Evolutionary conservation across 805 yeast species (phyloP).

Genomic region (Wickerhamiella parazyma): DNA sequence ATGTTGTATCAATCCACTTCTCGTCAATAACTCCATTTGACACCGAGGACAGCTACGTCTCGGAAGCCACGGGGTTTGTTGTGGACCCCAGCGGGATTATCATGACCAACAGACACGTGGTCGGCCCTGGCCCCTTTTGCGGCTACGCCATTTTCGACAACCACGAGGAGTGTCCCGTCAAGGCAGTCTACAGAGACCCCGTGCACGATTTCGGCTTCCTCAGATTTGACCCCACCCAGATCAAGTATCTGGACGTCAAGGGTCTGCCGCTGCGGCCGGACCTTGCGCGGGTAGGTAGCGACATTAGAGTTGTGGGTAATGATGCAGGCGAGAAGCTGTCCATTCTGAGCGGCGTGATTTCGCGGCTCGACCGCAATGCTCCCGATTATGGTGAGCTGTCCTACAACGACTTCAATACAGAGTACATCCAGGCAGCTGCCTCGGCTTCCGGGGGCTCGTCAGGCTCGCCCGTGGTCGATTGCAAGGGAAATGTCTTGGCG

Average conservation of each 20-base stretch:
- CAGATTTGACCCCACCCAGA: slow-evolving; percentile 53
- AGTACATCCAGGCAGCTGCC: slow-evolving; percentile 92
- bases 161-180: slow-evolving; percentile 83
- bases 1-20: slow-evolving; percentile 82
- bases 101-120: slow-evolving; percentile 86
- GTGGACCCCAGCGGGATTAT: slow-evolving; percentile 77
- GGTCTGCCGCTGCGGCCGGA: slow-evolving; percentile 65
- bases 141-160: slow-evolving; percentile 89
- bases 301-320: slow-evolving; percentile 88
- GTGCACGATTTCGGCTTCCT: slow-evolving; percentile 91
- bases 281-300: slow-evolving; percentile 79
- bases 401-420: slow-evolving; percentile 87
- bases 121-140: slow-evolving; percentile 86
- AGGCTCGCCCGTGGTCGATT: slow-evolving; percentile 91
- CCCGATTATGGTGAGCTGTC: slow-evolving; percentile 84
- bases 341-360: slow-evolving; percentile 72
- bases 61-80: slow-evolving; percentile 90
- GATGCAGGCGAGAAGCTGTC: slow-evolving; percentile 92
- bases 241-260: slow-evolving; percentile 60
- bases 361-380: slow-evolving; percentile 79
- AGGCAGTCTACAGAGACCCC: slow-evolving; percentile 81
- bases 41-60: slow-evolving; percentile 60
- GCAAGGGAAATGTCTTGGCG: slow-evolving; percentile 78
- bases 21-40: slow-evolving; percentile 79
- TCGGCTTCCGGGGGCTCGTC: slow-evolving; percentile 92